A percentile compares a stretch with the other conserved stretches of the same genome.
Conservation (phyloP, 2,329 filamentous ascomycete genomes). For the Alternaria arbusti region DNA sequence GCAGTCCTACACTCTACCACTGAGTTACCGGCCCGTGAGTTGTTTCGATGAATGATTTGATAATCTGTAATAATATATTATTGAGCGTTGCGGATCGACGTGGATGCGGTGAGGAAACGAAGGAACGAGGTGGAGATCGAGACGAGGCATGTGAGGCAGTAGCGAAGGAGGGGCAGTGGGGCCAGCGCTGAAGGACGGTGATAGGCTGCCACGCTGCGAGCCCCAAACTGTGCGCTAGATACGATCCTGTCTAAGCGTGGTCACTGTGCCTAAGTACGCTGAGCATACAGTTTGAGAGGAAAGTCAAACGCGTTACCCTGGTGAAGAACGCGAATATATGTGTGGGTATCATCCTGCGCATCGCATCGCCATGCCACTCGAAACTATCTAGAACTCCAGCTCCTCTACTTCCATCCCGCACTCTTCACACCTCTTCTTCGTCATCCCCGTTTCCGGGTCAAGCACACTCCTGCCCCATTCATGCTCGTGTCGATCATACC, state of each 20-base stretch:
- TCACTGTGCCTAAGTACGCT: background rate
- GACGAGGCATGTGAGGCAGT: background rate
- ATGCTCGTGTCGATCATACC: constrained; percentile 79
- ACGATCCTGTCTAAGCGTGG: background rate
- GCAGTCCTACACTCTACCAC: constrained; percentile 10
- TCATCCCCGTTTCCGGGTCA: constrained; percentile 71
- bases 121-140: background rate
- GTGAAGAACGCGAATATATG: background rate
- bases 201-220: background rate
- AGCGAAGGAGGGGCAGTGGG: background rate
- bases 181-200: background rate
- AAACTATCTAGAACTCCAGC: constrained; percentile 60
- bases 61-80: accelerated
- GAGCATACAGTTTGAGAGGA: background rate
- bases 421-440: constrained; percentile 74
- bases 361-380: background rate
- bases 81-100: accelerated
- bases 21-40: constrained; percentile 6
- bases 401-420: constrained; percentile 74
- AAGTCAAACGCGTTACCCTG: background rate
- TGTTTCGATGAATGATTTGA: background rate
- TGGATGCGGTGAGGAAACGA: background rate
- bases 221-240: background rate
- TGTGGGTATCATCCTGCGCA: background rate
- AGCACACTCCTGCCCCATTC: constrained; percentile 74